phyloP scores from a whole-genome alignment of 2,329 filamentous ascomycete genomes.

The Diplodia mutila region DNA sequence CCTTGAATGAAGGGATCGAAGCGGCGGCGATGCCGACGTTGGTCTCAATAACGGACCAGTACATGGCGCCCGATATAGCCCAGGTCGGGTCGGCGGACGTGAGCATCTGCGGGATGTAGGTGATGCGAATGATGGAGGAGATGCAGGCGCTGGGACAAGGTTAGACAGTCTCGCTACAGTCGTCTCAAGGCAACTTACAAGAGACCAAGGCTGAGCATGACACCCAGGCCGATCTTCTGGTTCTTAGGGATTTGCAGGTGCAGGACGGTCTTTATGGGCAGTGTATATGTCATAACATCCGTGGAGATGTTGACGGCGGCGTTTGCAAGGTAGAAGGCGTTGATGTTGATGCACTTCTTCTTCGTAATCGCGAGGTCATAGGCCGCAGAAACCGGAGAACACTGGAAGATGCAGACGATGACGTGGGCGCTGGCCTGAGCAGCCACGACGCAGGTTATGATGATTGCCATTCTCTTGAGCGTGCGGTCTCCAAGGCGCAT shows the following conservation, averaged over 20 bases:
- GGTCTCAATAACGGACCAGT: constrained; percentile 26
- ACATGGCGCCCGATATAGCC: constrained; percentile 24
- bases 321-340: constrained; percentile 35
- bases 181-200: constrained; percentile 29
- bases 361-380: constrained; percentile 32
- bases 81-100: constrained; percentile 22
- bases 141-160: constrained; percentile 18
- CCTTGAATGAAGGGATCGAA: constrained; percentile 27
- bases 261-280: constrained; percentile 32
- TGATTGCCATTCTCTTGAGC: constrained; percentile 42
- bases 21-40: constrained; percentile 26
- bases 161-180: neutral
- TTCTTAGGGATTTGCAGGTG: constrained; percentile 30
- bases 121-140: constrained; percentile 25
- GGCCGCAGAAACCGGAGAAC: constrained; percentile 32
- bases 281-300: constrained; percentile 33
- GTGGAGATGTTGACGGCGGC: constrained; percentile 33
- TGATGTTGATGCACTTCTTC: constrained; percentile 32
- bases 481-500: constrained; percentile 47
- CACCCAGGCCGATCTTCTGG: constrained; percentile 31
- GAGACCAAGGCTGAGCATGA: constrained; percentile 32
- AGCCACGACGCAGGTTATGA: constrained; percentile 48
- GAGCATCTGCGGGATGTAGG: constrained; percentile 25
- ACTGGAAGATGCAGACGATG: constrained; percentile 32
- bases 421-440: constrained; percentile 35